A percentile compares a stretch with the other conserved stretches of the same genome.
Evolutionary conservation across 208 protist species (phyloP).

Genomic region (Trypanosomatidae sp.): DNA sequence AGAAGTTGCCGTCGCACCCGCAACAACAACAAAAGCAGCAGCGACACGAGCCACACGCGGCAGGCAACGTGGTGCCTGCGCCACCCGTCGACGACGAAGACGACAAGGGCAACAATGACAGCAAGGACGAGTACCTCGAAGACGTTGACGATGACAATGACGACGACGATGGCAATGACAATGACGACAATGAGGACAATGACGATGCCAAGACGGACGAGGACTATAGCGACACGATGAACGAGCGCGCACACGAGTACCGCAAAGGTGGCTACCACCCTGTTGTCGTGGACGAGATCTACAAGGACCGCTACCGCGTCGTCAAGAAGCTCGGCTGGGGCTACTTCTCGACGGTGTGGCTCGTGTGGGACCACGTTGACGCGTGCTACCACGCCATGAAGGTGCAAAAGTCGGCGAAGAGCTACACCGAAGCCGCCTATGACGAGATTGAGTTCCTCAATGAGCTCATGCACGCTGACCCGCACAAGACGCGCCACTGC

Average conservation of each 20-base stretch:
- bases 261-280: conserved; percentile 95
- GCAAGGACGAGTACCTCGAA: conserved; percentile 4
- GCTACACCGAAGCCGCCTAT: conserved; percentile 71
- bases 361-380: conserved; percentile 93
- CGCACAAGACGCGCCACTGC: conserved; percentile 49
- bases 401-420: conserved; percentile 61
- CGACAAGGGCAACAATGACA: not conserved
- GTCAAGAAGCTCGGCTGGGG: conserved; percentile 97
- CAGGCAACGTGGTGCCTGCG: too few relatives aligned
- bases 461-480: conserved; percentile 71
- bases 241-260: conserved; percentile 77
- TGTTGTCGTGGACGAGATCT: conserved; percentile 89
- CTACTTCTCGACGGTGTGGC: conserved; percentile 99
- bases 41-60: too few relatives aligned
- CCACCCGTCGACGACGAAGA: not conserved
- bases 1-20: too few relatives aligned
- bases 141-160: too few relatives aligned
- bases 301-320: conserved; percentile 89
- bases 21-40: not conserved
- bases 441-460: conserved; percentile 73
- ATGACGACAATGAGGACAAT: conserved; percentile 20
- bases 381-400: conserved; percentile 84
- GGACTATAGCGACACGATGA: conserved; percentile 81
- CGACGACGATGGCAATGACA: too few relatives aligned
- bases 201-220: conserved; percentile 38